phyloP scores from a whole-genome alignment of 495 filamentous ascomycete species.

The Hapsidospora chrysogenum region DNA sequence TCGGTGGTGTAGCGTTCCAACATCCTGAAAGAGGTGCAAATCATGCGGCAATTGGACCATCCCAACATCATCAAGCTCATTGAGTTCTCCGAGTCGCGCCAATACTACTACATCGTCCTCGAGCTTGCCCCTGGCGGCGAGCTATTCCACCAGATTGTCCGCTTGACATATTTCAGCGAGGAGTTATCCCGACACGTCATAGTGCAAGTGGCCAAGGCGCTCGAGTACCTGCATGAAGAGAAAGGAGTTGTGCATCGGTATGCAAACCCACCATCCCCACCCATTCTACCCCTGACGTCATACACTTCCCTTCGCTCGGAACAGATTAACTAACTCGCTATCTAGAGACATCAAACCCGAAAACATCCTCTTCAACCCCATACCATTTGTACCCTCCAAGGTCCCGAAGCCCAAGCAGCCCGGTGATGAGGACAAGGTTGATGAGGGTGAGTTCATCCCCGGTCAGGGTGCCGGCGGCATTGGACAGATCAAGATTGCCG shows the following conservation, averaged over 20 bases:
- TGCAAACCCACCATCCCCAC: conserved; percentile 10
- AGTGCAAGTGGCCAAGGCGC: conserved; percentile 75
- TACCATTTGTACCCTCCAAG: conserved; percentile 63
- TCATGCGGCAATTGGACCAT: conserved; percentile 93
- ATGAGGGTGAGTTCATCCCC: conserved; percentile 83
- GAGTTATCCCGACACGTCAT: conserved; percentile 91
- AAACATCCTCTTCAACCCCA: conserved; percentile 85
- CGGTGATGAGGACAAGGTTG: conserved; percentile 92
- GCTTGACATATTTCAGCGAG: conserved; percentile 96
- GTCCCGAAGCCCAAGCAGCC: conserved; percentile 58
- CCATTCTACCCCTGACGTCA: conserved; percentile 5
- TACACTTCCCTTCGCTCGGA: background rate
- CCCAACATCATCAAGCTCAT: conserved; percentile 87
- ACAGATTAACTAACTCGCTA: conserved; percentile 2
- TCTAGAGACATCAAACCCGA: conserved; percentile 94
- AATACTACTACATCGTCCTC: conserved; percentile 95
- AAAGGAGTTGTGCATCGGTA: conserved; percentile 95
- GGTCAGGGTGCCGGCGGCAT: conserved; percentile 86
- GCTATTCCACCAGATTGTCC: conserved; percentile 95
- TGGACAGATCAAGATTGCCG: conserved; percentile 88
- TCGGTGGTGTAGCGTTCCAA: conserved; percentile 70
- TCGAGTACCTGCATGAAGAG: conserved; percentile 89
- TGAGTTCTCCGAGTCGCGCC: conserved; percentile 80
- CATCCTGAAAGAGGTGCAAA: conserved; percentile 95
- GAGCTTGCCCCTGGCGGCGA: conserved; percentile 93